Base-by-base conservation (phyloP, 352 stramenopile genomes). In the Phytophthora podocarpi region DNA sequence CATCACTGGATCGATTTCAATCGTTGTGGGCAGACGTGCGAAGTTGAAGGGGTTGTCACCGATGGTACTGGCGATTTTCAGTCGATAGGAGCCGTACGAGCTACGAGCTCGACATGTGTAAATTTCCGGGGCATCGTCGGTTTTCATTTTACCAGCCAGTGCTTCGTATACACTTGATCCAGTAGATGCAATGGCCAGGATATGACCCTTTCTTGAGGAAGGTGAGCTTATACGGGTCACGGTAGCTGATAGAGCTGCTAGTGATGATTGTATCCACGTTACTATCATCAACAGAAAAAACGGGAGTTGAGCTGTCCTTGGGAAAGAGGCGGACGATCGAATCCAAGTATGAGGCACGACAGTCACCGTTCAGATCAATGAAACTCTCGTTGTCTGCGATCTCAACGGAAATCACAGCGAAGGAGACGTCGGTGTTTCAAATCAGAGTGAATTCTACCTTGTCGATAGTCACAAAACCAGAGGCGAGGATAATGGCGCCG, bases 291-390 rank as follows among this genome's bases (percentile, higher is more conserved):
- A 66, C 59, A 20, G 68, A 58, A 16, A 87, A 64, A 7, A 61
- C 54, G 12, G 42, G 55, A 15, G 27, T 68, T 3, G 53, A 41
- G 10, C 72, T 41, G 20, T 59, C 72, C 2, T 80, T 55, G 0
- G 50, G 45, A 49, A 82, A 91, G 35, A 91, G 61, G 31, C 74
- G 86, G 13, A 91, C 49, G 4, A 82, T 69, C 0, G 80, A 54
- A 49, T 89, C 79, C 20, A 88, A 32, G 54, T 89, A 91, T 4
- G 55, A 69, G 9, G 76, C 71, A 5, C 65, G 58, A 52, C 82
- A 89, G 55, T 91, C 82, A 13, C 59, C 48, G 63, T 91, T 91
- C n/a, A 89, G 30, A 42, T 91, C 82, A 1, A 55, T 13, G 50
- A 67, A 91, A 5, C 56, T 62, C 43, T 80, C 65, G 23, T 66